phyloP scores from a whole-genome alignment of 225 moss, liverwort and hornwort species.

The Physcomitrium patens region DNA sequence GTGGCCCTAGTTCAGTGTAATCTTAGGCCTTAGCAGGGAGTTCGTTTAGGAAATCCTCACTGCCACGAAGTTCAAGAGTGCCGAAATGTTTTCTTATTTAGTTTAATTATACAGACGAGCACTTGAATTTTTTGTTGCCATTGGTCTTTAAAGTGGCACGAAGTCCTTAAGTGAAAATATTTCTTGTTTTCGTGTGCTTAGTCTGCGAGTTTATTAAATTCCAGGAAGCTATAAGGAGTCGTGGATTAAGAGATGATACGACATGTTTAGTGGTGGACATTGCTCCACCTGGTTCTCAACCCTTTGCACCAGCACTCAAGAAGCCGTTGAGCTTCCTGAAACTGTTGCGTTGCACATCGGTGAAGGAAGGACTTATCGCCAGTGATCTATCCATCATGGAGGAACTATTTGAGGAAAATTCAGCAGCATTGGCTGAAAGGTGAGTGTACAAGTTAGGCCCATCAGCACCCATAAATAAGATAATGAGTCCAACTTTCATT shows the following conservation, averaged over 20 bases:
- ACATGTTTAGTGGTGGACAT: conserved; percentile 83
- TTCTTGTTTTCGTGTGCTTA: too few relatives aligned
- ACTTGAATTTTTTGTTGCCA: too few relatives aligned
- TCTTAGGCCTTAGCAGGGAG: too few relatives aligned
- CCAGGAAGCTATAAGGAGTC: conserved; percentile 67
- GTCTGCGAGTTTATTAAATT: neutral
- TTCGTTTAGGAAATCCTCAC: too few relatives aligned
- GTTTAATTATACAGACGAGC: too few relatives aligned
- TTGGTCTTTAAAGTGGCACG: too few relatives aligned
- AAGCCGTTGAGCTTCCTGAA: conserved; percentile 41
- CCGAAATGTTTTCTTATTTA: too few relatives aligned
- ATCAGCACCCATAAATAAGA: neutral
- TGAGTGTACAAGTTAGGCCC: conserved; percentile 14
- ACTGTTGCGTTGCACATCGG: conserved; percentile 46
- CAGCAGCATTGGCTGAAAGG: conserved; percentile 65
- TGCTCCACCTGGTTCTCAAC: conserved; percentile 45
- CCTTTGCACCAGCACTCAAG: conserved; percentile 46
- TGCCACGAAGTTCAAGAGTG: too few relatives aligned
- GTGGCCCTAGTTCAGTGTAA: too few relatives aligned
- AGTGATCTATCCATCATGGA: conserved; percentile 43
- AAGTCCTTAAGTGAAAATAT: too few relatives aligned
- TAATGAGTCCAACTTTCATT: neutral
- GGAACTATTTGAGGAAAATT: conserved; percentile 81
- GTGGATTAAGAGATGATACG: conserved; percentile 84
- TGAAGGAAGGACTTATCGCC: neutral